Evolutionary conservation across 1,284 basidiomycete species (phyloP), one percentile per base, ranked within the genome.

Genomic region (Xanthoconium separans): DNA sequence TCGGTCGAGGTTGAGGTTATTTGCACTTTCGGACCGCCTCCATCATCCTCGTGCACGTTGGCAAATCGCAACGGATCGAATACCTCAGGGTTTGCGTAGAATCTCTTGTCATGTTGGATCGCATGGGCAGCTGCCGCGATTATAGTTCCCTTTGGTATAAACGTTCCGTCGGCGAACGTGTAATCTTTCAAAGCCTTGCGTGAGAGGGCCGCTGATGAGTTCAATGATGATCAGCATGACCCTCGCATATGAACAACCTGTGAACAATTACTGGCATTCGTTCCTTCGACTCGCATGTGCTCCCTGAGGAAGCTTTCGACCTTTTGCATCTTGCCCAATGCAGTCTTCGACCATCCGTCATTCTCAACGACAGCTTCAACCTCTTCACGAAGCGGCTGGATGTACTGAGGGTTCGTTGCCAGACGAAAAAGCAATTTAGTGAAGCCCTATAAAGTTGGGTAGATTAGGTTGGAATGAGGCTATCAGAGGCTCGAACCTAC

Each of bases 161-260:
- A 58, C 1, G 72, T 73, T 1, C 77, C 78, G 44, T 79, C 72
- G 3, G 73, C 73, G 54, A 78, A 73, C 0, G 66, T 73, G 54
- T 69, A 73, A 7, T 73, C 70, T 40, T 70, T 65, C 9, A 39
- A 18, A 10, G 37, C 37, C n/a, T 39, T 39, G 37, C 37, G 37
- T 10, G 16, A 20, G n/a, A 39, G 37, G 29, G 49, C 51, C 18
- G 69, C 75, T 77, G 11, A 18, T 20, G 18, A 31, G 12, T 24
- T 33, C 33, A 16, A 12, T 4, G 16, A 10, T 27, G 24, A 43
- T 40, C 20, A 55, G 27, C 4, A 20, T n/a, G 10, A 9, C 3
- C 12, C 13, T 29, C 2, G 3, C 18, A 20, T 12, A 16, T 0
- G 16, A 36, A 36, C 13, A n/a, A 41, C 15, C 3, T 10, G 8